phyloP scores from a whole-genome alignment of 306 rosid species.

The Cicer pinnatifidum region DNA sequence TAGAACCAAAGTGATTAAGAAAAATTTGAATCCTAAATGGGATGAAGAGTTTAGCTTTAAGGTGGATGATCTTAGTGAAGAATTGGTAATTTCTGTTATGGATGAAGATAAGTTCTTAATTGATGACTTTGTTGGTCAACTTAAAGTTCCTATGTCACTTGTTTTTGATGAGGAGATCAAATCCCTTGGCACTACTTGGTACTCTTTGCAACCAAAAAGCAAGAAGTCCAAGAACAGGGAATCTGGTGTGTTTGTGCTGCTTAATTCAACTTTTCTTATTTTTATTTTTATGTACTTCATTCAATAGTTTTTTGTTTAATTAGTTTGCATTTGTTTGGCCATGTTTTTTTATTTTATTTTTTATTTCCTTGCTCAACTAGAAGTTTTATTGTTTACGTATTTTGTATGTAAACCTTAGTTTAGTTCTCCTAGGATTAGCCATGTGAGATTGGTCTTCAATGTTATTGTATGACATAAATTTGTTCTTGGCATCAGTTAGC shows the following conservation, averaged over 20 bases:
- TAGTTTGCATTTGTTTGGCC: conserved; percentile 21
- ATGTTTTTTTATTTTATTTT: conserved; percentile 2
- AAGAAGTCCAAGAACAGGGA: conserved; percentile 86
- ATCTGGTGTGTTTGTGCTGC: conserved; percentile 63
- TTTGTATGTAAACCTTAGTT: neutral
- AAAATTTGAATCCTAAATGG: conserved; percentile 85
- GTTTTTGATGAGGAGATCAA: conserved; percentile 75
- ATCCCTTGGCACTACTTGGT: conserved; percentile 84
- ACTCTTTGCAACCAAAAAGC: conserved; percentile 75
- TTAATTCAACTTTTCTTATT: neutral
- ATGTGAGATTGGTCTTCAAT: neutral
- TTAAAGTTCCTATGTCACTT: conserved; percentile 67
- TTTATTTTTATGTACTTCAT: conserved; percentile 8
- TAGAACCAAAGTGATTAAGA: conserved; percentile 86
- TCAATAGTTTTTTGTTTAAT: conserved; percentile 12
- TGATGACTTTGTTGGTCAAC: conserved; percentile 86
- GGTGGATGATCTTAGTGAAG: conserved; percentile 84
- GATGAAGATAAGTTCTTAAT: conserved; percentile 93
- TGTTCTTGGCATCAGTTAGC: neutral
- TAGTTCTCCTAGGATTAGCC: neutral
- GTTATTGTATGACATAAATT: conserved; percentile 20
- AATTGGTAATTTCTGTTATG: conserved; percentile 70
- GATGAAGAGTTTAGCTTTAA: conserved; percentile 77
- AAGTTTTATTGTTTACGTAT: conserved; percentile 1
- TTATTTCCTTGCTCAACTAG: neutral